Base-by-base conservation (phyloP, 441 rosid species). In the Pelargonium cotyledonis region DNA sequence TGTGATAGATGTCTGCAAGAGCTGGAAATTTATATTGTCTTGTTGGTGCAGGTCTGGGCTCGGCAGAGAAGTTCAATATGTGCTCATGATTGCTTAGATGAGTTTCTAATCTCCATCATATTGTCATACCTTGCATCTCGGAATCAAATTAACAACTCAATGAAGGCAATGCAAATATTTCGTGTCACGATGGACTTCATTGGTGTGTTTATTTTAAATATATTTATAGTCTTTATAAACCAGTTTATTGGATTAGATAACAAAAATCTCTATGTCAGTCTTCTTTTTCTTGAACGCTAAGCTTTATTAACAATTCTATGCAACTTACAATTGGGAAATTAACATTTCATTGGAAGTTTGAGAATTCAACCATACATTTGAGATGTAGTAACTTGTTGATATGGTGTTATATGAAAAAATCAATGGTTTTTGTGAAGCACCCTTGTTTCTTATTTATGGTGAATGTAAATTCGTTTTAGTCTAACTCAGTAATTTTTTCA, bases 81-180 rank as follows among this genome's bases (percentile, higher is more conserved):
- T 40, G 79, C 70, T 70, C 85, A 94, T 44, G 95, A 94, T 81
- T 84, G 98, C 80, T 71, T 91, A 74, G 89, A 88, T 83, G 98
- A 95, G 65, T 91, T 78, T 82, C 74, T 94, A 14, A 73, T 88
- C 64, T 86, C 97, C 70, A 72, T 84, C 73, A 83, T 94, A 63
- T 66, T 91, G 73, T 81, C 94, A 44, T 88, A 83, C 81, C 86
- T 94, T 78, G 91, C 83, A 66, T 80, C 76, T 49, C 77, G 79
- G 70, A 79, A 72, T 40, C 87, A 88, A 80, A 73, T 88, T 73
- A 86, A 79, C 80, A 85, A 78, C 31, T 73, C 90, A 8, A 80
- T 89, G 90, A 89, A 80, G 70, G 85, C 93, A 16, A 69, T 94
- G 78, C 92, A 84, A 71, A 91, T 94, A 70, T 80, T 94, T 74